A percentile compares a stretch with the other conserved stretches of the same genome.
Conservation (phyloP, 441 rosid species). For the Brassica balearica region DNA sequence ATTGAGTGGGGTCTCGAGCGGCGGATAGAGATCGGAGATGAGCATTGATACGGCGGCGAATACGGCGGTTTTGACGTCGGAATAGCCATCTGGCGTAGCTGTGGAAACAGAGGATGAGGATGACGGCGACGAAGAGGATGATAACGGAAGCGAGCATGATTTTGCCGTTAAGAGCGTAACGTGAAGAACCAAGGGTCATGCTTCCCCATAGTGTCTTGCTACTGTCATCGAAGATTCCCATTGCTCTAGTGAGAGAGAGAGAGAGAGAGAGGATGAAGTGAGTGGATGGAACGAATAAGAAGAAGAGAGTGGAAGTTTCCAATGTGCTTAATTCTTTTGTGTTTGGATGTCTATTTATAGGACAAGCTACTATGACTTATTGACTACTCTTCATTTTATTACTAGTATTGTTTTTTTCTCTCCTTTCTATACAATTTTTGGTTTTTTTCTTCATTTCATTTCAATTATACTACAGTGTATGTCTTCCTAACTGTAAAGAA, state of each 20-base stretch:
- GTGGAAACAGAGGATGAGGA: conserved; percentile 52
- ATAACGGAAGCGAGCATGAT: conserved; percentile 56
- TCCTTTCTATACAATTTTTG: background rate
- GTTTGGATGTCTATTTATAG: conserved; percentile 43
- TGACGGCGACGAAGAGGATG: conserved; percentile 53
- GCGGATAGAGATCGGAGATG: conserved; percentile 44
- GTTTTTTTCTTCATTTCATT: background rate
- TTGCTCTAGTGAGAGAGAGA: conserved; percentile 17
- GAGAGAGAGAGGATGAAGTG: conserved; percentile 16
- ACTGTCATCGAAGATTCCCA: conserved; percentile 20
- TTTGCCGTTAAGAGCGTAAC: conserved; percentile 49
- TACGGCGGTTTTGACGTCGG: conserved; percentile 45
- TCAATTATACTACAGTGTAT: background rate
- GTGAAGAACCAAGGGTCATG: conserved; percentile 23
- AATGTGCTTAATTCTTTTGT: background rate
- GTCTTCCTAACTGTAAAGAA: background rate
- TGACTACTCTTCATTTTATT: background rate
- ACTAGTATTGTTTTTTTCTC: background rate
- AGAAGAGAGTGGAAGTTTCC: background rate
- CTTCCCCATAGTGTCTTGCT: conserved; percentile 27
- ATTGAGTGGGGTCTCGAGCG: conserved; percentile 31
- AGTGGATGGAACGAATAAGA: background rate
- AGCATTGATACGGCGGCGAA: conserved; percentile 45
- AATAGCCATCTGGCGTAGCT: conserved; percentile 48
- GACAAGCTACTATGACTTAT: conserved; percentile 16